Base-by-base conservation (phyloP, 345 rosid species). In the Eucalyptus dawsonii region DNA sequence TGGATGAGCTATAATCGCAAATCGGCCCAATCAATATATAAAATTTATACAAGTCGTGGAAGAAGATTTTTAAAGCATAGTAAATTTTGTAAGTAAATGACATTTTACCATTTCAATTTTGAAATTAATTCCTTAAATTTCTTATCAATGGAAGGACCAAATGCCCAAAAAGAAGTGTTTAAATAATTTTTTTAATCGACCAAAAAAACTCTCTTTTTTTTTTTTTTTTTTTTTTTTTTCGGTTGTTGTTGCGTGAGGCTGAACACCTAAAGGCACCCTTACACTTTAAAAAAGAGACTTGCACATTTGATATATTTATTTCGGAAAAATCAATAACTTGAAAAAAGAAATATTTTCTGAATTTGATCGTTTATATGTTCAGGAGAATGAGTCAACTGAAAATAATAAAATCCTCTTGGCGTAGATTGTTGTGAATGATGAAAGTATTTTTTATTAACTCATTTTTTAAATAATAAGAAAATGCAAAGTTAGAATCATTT, bases 381-480 rank as follows among this genome's bases (percentile, higher is more conserved):
- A 60, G 14, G 0, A 60, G n/a, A 60, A 60, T 29, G 19, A 65
- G 37, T 29, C 0, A 65, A 29, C 6, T 65, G 5, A 65, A 65
- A 65, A 29, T 65, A 7, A 14, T 31, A 62, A 62, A 7, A 65
- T 15, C 5, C 11, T n/a, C 34, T 65, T 29, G 11, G 76, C 19
- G 0, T 65, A 14, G 9, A 65, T 65, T 65, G 17, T n/a, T 29
- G 72, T 2, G 0, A n/a, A 65, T 29, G 72, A n/a, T 0, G 3
- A 7, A 31, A 67, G 16, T 34, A 69, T 9, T 69, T 69, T 16
- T 69, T 2, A 34, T 69, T 15, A 21, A 34, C 42, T 31, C 13
- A 16, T 31, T 69, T n/a, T 9, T 17, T 16, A 16, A 69, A 31
- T 12, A 27, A 69, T 69, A 31, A 31, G 80, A 17, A 34, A 4